phyloP scores from a whole-genome alignment of 164 flowering plant species.

The Macadamia integrifolia region DNA sequence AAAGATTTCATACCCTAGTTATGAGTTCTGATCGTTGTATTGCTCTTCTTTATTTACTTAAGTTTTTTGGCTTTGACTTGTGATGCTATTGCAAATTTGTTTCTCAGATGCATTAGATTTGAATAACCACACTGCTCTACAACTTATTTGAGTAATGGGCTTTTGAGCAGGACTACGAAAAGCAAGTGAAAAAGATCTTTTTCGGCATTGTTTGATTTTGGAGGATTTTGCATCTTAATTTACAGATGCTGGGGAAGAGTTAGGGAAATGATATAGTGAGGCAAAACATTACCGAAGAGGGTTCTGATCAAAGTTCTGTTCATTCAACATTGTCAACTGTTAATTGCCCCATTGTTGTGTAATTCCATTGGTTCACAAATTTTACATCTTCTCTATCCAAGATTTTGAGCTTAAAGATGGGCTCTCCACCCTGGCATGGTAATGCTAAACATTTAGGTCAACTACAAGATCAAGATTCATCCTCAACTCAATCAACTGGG shows the following conservation, averaged over 20 bases:
- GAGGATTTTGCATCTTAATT: constrained; percentile 1
- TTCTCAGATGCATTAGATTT: too few relatives aligned
- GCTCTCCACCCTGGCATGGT: constrained; percentile 27
- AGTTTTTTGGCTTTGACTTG: too few relatives aligned
- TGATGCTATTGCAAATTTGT: too few relatives aligned
- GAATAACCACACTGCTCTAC: background rate
- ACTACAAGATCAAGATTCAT: constrained; percentile 47
- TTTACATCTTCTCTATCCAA: constrained; percentile 27
- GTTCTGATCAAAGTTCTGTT: constrained; percentile 19
- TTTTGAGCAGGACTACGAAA: background rate
- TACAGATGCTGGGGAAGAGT: constrained; percentile 4
- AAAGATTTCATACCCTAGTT: too few relatives aligned
- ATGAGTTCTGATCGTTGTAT: too few relatives aligned
- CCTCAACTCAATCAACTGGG: constrained; percentile 50
- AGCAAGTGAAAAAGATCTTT: background rate
- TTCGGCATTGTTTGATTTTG: background rate
- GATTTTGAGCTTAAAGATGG: constrained; percentile 34
- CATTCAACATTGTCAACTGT: constrained; percentile 24
- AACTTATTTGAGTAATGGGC: constrained; percentile 4
- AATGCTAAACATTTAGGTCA: constrained; percentile 35
- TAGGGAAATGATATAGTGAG: constrained; percentile 15
- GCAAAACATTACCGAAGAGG: constrained; percentile 26
- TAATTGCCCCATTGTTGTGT: constrained; percentile 38
- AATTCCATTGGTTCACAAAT: constrained; percentile 28
- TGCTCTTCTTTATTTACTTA: too few relatives aligned